Evolutionary conservation across 1,139 yeast genomes (phyloP).

Genomic region (Kodamaea fungicola): DNA sequence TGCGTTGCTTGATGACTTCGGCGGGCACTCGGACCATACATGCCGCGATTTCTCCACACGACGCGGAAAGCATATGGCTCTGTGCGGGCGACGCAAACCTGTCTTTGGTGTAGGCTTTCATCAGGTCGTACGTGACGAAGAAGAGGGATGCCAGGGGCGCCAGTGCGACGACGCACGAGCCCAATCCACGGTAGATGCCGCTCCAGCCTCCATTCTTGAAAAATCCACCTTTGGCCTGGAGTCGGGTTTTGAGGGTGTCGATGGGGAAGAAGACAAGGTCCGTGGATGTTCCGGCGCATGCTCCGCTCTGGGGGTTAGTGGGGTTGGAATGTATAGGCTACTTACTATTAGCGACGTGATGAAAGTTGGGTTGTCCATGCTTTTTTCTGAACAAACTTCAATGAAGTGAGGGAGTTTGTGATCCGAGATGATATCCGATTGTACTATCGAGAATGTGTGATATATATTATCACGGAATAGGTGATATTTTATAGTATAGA

Average conservation of each 20-base stretch:
- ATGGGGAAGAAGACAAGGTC: constrained; percentile 94
- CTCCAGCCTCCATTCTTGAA: constrained; percentile 87
- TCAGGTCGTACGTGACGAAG: constrained; percentile 81
- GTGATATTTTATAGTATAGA: too few species aligned
- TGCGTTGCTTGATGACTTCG: constrained; percentile 91
- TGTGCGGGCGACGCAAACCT: constrained; percentile 33
- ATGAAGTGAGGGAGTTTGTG: too few species aligned
- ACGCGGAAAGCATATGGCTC: constrained; percentile 81
- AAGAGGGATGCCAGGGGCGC: constrained; percentile 93
- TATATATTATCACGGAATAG: too few species aligned
- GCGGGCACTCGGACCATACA: constrained; percentile 95
- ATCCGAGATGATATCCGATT: too few species aligned
- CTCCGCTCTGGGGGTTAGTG: constrained; percentile 63
- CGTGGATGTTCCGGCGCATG: constrained; percentile 93
- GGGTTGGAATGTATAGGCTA: constrained; percentile 11
- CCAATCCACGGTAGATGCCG: constrained; percentile 89
- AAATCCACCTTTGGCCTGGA: constrained; percentile 95
- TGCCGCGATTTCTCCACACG: constrained; percentile 88
- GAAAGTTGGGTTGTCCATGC: constrained; percentile 25
- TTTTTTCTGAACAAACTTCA: not conserved
- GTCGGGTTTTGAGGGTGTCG: constrained; percentile 88
- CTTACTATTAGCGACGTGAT: constrained; percentile 28
- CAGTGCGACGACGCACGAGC: constrained; percentile 90
- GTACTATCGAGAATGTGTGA: too few species aligned
- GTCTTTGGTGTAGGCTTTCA: constrained; percentile 53